These are phyloP conservation scores for Mucor circinelloides DNA, from an alignment of 371 early-diverging fungal species.

Conservation along the genomic window DNA sequence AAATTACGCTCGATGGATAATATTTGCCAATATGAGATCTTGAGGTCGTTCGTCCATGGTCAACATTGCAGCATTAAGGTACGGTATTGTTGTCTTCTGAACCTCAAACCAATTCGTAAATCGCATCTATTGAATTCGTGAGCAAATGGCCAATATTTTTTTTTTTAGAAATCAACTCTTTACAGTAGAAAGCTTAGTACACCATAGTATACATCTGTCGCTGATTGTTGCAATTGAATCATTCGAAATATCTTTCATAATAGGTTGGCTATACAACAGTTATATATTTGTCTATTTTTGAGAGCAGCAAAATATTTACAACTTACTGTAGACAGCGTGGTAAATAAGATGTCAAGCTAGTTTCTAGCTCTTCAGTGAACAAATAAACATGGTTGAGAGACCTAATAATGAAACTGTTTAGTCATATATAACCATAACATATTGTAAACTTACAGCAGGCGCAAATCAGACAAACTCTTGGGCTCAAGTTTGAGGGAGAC, in stretches of 20 bases:
- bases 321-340: background rate
- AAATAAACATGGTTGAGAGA: background rate
- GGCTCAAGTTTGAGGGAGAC: background rate
- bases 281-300: background rate
- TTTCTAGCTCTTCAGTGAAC: background rate
- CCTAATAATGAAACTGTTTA: background rate
- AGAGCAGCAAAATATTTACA: background rate
- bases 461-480: background rate
- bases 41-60: background rate
- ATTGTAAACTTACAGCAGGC: background rate
- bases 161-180: background rate
- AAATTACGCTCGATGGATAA: background rate
- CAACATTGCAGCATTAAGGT: background rate
- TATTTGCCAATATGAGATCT: background rate
- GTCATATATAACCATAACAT: background rate
- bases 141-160: background rate
- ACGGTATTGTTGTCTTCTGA: background rate
- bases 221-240: background rate
- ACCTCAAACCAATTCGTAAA: background rate
- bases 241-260: background rate
- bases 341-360: background rate
- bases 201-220: background rate
- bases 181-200: background rate
- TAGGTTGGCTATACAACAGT: background rate
- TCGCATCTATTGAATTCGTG: background rate